Evolutionary conservation across 2,329 filamentous ascomycete genomes (phyloP), one percentile per base, ranked within the genome.

Genomic region (Ophiocordyceps camponoti-leonardi): DNA sequence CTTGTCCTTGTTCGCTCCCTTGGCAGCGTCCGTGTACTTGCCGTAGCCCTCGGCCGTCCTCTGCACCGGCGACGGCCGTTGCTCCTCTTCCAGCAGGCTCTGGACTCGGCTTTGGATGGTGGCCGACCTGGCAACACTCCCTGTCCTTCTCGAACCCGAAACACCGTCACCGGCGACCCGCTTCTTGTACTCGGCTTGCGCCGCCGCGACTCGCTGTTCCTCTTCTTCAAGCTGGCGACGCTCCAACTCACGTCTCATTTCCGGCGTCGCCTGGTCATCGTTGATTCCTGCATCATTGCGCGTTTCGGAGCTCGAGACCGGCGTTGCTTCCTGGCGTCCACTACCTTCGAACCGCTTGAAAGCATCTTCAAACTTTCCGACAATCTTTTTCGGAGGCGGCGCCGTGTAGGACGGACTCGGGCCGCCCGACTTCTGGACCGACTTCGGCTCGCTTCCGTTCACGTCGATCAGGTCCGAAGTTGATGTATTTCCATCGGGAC

Each of bases 51-150:
- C 81, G 1, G 88, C 88, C 1, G 86, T 94, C 44, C 70, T 65
- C 52, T 80, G 78, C 26, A 76, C 73, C 14, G 67, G 64, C 1
- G 72, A 58, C 1, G 70, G 64, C 51, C 71, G 78, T 53, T 78
- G 77, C 39, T 82, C 86, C 56, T 95, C 88, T 49, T 80, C 81
- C 16, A 98, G 67, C 44, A 96, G 68, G 44, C 77, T 86, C 65
- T 93, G 85, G 46, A 98, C 86, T 51, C 90, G 81, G 57, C 85
- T 87, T 59, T 96, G 87, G 54, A 98, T 98, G 23, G 81, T 84
- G n/a, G 79, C 75, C 18, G 87, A 86, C 40, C 80, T 71, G 14
- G 77, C 76, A 3, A 75, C 63, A 43, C 72, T 69, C n/a, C 70
- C 75, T 56, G 72, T 72, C 55, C 64, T 73, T 61, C 70, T 76